Evolutionary conservation across 108 stramenopile genomes (phyloP).

Genomic region (Nannochloropsis granulata): DNA sequence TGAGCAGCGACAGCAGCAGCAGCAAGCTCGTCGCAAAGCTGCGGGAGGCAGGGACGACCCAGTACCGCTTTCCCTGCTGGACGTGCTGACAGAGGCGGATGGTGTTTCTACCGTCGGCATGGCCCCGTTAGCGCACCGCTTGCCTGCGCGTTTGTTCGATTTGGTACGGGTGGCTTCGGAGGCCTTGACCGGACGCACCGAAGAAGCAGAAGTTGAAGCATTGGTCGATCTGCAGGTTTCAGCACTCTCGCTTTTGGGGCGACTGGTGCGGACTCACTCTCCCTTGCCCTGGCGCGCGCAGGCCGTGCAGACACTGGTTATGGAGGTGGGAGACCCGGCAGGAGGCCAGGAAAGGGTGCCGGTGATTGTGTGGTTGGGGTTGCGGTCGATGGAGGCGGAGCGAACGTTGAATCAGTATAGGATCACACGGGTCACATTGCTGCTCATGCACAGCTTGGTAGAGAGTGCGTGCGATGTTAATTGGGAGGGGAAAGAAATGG

Average conservation of each 20-base stretch:
- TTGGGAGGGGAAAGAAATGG: neutral
- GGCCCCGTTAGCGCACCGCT: neutral
- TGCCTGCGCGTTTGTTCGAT: neutral
- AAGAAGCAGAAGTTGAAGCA: neutral
- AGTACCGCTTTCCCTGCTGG: neutral
- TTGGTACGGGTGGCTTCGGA: neutral
- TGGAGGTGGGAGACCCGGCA: neutral
- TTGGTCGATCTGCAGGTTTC: neutral
- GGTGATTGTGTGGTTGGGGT: neutral
- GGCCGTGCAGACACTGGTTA: neutral
- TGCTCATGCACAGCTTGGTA: neutral
- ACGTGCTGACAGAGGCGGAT: neutral
- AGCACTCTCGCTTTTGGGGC: neutral
- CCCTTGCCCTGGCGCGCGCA: neutral
- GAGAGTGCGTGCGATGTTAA: neutral
- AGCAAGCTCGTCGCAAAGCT: neutral
- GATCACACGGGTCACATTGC: neutral
- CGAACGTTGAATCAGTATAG: neutral
- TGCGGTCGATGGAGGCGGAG: neutral
- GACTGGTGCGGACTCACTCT: neutral
- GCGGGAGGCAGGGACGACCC: neutral
- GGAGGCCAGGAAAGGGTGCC: neutral
- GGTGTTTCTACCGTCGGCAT: neutral
- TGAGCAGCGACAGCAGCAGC: neutral
- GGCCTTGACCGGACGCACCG: neutral